A percentile compares a stretch with the other conserved stretches of the same genome.
phyloP scores from a whole-genome alignment of 2,329 filamentous ascomycete genomes.

The Paecilomyces variotii region DNA sequence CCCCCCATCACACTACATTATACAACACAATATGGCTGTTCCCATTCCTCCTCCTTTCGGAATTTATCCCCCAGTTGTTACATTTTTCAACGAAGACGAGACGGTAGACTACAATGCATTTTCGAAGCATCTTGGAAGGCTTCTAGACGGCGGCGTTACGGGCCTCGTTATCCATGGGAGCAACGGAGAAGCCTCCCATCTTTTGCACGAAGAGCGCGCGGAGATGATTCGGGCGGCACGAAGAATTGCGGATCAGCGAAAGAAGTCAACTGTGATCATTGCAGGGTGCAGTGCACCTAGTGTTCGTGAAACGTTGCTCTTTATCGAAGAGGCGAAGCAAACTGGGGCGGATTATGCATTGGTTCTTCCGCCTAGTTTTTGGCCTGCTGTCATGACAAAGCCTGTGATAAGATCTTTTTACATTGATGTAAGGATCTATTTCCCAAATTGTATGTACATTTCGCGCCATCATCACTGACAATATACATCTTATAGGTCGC shows the following conservation, averaged over 20 bases:
- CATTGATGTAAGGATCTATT: neutral
- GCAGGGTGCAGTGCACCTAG: conserved; percentile 65
- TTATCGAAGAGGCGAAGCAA: conserved; percentile 26
- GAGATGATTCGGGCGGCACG: conserved; percentile 42
- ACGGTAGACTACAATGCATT: conserved; percentile 33
- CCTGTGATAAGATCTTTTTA: neutral
- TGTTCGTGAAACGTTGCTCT: conserved; percentile 57
- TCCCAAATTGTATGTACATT: neutral
- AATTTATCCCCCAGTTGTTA: conserved; percentile 40
- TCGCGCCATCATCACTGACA: neutral
- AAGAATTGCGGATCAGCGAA: conserved; percentile 17
- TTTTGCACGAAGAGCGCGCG: conserved; percentile 44
- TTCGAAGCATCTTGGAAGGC: conserved; percentile 36
- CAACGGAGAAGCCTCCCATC: conserved; percentile 42
- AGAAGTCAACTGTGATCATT: conserved; percentile 40
- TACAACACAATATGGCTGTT: neutral
- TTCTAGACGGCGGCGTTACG: conserved; percentile 35
- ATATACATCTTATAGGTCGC: conserved; percentile 20
- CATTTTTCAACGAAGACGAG: conserved; percentile 40
- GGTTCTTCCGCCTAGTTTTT: conserved; percentile 51
- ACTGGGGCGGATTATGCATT: conserved; percentile 47
- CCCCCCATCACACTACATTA: neutral
- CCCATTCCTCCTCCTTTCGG: conserved; percentile 13
- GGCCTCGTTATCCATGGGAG: conserved; percentile 43
- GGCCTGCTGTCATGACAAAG: conserved; percentile 43